Base-by-base conservation (phyloP, 2,329 filamentous ascomycete genomes). In the Alternaria sp. region DNA sequence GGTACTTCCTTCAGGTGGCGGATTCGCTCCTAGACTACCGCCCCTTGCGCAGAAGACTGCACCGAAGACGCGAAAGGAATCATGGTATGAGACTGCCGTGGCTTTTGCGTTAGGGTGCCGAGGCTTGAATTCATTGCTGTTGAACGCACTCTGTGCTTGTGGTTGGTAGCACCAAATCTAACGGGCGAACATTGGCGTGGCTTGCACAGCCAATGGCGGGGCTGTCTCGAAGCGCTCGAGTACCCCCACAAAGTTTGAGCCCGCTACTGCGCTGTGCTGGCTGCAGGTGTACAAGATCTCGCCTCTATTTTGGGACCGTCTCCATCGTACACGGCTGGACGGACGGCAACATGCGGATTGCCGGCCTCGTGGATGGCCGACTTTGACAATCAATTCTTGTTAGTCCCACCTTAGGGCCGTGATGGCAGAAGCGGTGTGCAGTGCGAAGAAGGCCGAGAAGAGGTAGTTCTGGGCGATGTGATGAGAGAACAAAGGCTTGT, bases 121-220 rank as follows among this genome's bases (percentile, higher is more conserved):
- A 66, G 71, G 68, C 68, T 63, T 65, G 63, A 60, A 55, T 44
- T 56, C 60, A 50, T 63, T 59, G 56, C 41, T 67, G 51, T 54
- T 60, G 64, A 69, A 65, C 69, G 65, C 63, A 67, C 62, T 67
- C 51, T 54, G 53, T 51, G 54, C 55, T 71, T 34, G 72, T 76
- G 74, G 72, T 72, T 76, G 74, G 74, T 61, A 71, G 69, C 66
- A 66, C 61, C 51, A 54, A 48, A 63, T 58, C 42, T 62, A 48
- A 48, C 60, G 55, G 51, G 31, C 37, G 37, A 39, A 34, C 31
- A 53, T 50, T 44, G 63, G 63, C 56, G 61, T 66, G 39, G 64
- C 63, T 64, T 56, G 54, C 48, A 61, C 44, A 66, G 66, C 73
- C 72, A 75, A 74, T 74, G 55, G 45, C 8, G 14, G 14, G 34